Evolutionary conservation across 495 filamentous ascomycete genomes (phyloP).

Genomic region (Trichoderma parareesei): DNA sequence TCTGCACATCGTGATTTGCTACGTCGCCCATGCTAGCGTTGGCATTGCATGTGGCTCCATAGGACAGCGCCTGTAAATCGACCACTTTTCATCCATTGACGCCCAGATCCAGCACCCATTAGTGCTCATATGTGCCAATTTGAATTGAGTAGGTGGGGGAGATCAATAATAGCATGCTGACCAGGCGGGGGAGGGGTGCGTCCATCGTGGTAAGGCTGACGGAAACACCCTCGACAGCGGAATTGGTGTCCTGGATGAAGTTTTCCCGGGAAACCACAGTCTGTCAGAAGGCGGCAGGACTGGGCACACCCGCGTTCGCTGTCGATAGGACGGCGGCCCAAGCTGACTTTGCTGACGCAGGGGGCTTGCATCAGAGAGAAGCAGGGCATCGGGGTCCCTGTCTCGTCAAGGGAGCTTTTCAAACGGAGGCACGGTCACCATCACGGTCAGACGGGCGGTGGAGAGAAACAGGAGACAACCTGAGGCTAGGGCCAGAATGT

Average conservation of each 20-base stretch:
- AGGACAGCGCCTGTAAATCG: neutral
- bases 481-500: neutral
- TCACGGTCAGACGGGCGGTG: slow-evolving; percentile 1
- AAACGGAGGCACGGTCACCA: neutral
- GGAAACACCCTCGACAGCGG: neutral
- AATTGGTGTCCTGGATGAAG: neutral
- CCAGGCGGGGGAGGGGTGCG: slow-evolving; percentile 4
- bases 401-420: neutral
- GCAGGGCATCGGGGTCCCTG: neutral
- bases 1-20: neutral
- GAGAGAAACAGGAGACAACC: neutral
- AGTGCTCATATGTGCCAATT: no score
- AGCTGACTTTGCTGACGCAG: slow-evolving; percentile 8
- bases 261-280: neutral
- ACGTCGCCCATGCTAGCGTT: slow-evolving; percentile 1
- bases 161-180: neutral
- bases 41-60: neutral
- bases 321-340: neutral
- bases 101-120: neutral
- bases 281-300: neutral
- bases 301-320: neutral
- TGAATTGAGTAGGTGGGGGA: neutral
- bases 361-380: neutral
- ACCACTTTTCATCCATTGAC: neutral
- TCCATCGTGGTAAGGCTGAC: neutral